Conservation (phyloP, 306 rosid species). For the Macrotyloma uniflorum region DNA sequence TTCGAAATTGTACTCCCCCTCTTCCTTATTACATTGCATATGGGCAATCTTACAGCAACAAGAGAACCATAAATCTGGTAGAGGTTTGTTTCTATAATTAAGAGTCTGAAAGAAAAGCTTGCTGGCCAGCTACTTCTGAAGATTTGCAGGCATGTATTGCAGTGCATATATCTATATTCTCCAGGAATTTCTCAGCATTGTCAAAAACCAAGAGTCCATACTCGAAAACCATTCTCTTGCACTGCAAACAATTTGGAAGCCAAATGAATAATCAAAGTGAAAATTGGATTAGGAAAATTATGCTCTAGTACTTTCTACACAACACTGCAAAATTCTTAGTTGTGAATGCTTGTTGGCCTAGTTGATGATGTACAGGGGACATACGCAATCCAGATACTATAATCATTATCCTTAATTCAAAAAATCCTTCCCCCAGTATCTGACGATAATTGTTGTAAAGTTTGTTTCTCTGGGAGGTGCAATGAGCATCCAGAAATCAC, state of each 20-base stretch:
- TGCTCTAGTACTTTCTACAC: background rate
- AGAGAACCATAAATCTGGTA: slow-evolving; percentile 4
- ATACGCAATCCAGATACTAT: background rate
- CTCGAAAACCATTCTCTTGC: slow-evolving; percentile 78
- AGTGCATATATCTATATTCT: slow-evolving; percentile 68
- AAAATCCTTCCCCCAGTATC: background rate
- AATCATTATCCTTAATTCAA: background rate
- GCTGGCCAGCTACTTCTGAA: background rate
- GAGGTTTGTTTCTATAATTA: slow-evolving; percentile 19
- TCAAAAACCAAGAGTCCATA: slow-evolving; percentile 67
- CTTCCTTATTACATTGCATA: background rate
- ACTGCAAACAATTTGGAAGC: slow-evolving; percentile 54
- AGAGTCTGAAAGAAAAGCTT: slow-evolving; percentile 45
- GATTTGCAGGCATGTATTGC: slow-evolving; percentile 69
- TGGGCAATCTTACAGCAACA: slow-evolving; percentile 5
- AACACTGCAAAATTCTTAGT: background rate
- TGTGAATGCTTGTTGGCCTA: too few species aligned
- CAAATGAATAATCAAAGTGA: background rate
- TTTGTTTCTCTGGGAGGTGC: slow-evolving; percentile 28
- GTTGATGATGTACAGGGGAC: background rate
- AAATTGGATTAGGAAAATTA: background rate
- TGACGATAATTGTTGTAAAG: background rate
- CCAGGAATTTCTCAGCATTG: slow-evolving; percentile 79
- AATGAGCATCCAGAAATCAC: background rate
- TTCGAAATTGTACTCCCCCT: background rate